Evolutionary conservation across 2,329 filamentous ascomycete species (phyloP), one percentile per base, ranked within the genome.

Genomic region (Colletotrichum orbiculare): DNA sequence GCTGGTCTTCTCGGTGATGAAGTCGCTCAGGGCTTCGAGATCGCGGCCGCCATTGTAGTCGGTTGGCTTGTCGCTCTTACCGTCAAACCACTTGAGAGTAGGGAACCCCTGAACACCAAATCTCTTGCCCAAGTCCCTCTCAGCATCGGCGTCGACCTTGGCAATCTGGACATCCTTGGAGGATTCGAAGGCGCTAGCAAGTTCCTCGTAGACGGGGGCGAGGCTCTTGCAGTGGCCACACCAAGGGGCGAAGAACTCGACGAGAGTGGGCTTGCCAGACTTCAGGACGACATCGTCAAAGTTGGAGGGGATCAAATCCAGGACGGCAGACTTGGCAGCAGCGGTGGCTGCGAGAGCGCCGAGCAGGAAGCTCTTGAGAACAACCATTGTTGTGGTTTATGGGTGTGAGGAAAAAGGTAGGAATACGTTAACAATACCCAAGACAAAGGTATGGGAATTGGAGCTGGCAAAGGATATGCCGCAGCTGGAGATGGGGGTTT

Each of bases 171-270:
- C 88, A 74, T 87, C 83, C 74, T 87, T 87, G 69, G 89, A 89
- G 73, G 87, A 89, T 69, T 91, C 89, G 78, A 94, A 97, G 46
- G 84, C 82, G 54, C 84, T 78, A 50, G 89, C 96, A 47, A 99
- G 89, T 76, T 99, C 92, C 78, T 99, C 96, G 80, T 96, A 99
- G 65, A 96, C 84, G 54, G 96, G 96, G 13, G 96, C 96, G 39
- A 99, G 91, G 75, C 83, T 97, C 87, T 98, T 98, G 93, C 96
- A 99, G 86, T 99, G 96, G 38, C 96, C 96, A 76, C 96, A 99
- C 96, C 96, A 99, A 33, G 95, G 94, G 39, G 96, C 96, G 76
- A 97, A 98, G 87, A 99, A 99, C 79, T 98, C 94, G 72, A 98
- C 94, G 34, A 99, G 89, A 0, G 96, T 94, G 47, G 96, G 95